Percentiles rank a stretch among this genome's conserved stretches.
phyloP scores from a whole-genome alignment of 768 basidiomycete species.

The Coprinopsis marcescibilis region DNA sequence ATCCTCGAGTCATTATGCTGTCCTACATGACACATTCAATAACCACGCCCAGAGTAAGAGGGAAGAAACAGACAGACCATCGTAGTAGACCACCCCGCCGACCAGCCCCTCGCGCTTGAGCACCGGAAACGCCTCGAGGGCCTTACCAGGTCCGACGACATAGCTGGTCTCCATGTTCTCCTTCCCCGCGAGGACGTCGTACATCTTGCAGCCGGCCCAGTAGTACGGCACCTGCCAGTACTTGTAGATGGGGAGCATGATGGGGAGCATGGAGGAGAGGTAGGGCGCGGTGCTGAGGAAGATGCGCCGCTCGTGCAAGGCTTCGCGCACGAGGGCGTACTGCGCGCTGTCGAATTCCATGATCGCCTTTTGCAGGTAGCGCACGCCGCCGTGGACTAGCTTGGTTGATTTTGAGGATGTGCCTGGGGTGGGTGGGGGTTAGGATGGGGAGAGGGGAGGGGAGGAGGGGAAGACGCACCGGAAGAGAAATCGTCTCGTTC shows the following conservation, averaged over 20 bases:
- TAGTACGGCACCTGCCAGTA: conserved; percentile 99
- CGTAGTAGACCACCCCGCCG: conserved; percentile 95
- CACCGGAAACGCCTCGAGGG: conserved; percentile 94
- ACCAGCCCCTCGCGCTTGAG: conserved; percentile 88
- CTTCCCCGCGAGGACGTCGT: conserved; percentile 90
- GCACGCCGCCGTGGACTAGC: conserved; percentile 95
- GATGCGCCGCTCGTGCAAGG: conserved; percentile 85
- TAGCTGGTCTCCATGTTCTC: conserved; percentile 97
- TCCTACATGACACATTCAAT: conserved; percentile 41
- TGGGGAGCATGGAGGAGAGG: conserved; percentile 86
- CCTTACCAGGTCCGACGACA: conserved; percentile 91
- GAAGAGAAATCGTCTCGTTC: conserved; percentile 90
- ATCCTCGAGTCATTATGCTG: conserved; percentile 99
- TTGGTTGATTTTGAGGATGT: conserved; percentile 98
- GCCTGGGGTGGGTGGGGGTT: conserved; percentile 37
- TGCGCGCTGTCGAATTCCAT: conserved; percentile 95
- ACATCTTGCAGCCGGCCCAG: conserved; percentile 91
- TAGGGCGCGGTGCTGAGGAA: conserved; percentile 97
- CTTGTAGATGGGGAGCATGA: conserved; percentile 97
- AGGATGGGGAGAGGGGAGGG: not conserved
- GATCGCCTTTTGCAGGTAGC: conserved; percentile 95
- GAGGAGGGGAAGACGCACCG: conserved; percentile 41
- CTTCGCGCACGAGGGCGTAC: conserved; percentile 94
- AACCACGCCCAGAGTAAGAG: not conserved
- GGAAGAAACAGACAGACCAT: conserved; percentile 50